A percentile compares a stretch with the other conserved stretches of the same genome.
Evolutionary conservation across 495 filamentous ascomycete species (phyloP).

Genomic region (Aspergillus funiculosus): DNA sequence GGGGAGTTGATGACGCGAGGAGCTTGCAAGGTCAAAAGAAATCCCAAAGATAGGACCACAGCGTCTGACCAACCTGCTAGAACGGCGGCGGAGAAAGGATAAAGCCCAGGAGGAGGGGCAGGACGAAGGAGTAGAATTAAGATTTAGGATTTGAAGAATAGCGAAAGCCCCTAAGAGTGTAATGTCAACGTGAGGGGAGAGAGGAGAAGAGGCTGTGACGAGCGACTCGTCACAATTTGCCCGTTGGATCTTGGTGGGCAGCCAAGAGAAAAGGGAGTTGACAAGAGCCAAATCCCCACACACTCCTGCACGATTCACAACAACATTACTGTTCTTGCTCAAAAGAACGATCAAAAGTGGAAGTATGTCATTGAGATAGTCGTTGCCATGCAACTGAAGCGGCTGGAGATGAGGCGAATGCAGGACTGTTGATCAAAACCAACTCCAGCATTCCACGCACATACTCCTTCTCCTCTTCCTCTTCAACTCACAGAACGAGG

Average conservation of each 20-base stretch:
- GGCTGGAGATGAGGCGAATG: neutral
- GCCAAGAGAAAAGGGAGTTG: slow-evolving; percentile 21
- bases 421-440: neutral
- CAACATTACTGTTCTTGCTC: neutral
- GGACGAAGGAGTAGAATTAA: slow-evolving; percentile 1
- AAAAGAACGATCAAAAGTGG: neutral
- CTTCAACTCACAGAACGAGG: neutral
- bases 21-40: slow-evolving; percentile 8
- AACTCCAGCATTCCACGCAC: too few species aligned
- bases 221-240: slow-evolving; percentile 32
- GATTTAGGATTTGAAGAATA: slow-evolving; percentile 1
- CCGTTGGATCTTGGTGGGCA: slow-evolving; percentile 7
- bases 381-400: slow-evolving; percentile 13
- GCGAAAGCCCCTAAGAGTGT: slow-evolving; percentile 1
- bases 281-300: slow-evolving; percentile 15
- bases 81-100: slow-evolving; percentile 11
- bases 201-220: slow-evolving; percentile 17
- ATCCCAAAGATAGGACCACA: slow-evolving; percentile 14
- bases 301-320: slow-evolving; percentile 15
- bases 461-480: neutral
- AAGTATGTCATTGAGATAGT: neutral
- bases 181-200: slow-evolving; percentile 19
- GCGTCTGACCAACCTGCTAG: slow-evolving; percentile 8
- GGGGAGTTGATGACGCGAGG: slow-evolving; percentile 13
- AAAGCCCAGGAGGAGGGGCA: neutral